Percentiles rank a stretch among this genome's conserved stretches.
phyloP scores from a whole-genome alignment of 257 asterid genomes.

The Ilex aquifolium region DNA sequence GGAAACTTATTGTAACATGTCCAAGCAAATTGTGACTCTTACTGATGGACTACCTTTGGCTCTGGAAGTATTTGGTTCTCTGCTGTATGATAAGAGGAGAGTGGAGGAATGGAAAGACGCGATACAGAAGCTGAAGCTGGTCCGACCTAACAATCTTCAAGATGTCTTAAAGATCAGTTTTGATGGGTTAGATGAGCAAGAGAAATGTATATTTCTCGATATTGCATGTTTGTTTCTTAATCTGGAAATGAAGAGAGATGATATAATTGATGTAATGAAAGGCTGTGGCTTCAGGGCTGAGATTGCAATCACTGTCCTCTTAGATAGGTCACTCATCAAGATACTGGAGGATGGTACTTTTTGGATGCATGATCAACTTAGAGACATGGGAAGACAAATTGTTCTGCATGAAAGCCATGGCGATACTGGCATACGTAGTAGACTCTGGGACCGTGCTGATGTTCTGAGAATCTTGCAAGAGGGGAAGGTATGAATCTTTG shows the following conservation, averaged over 20 bases:
- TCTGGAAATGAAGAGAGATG: conserved; percentile 20
- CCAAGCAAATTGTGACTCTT: conserved; percentile 15
- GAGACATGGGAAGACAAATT: conserved; percentile 33
- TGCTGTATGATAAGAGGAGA: conserved; percentile 22
- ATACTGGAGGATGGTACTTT: conserved; percentile 18
- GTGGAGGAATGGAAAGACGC: conserved; percentile 23
- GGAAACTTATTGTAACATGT: conserved; percentile 9
- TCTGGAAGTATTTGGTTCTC: conserved; percentile 29
- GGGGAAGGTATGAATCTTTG: conserved; percentile 16
- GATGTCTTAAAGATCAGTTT: conserved; percentile 24
- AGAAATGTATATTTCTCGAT: conserved; percentile 26
- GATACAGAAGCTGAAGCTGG: conserved; percentile 18
- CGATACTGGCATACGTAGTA: conserved; percentile 27
- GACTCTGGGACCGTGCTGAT: conserved; percentile 25
- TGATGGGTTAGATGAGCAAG: conserved; percentile 24
- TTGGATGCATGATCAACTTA: conserved; percentile 38
- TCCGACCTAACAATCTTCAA: conserved; percentile 26
- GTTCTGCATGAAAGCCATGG: conserved; percentile 14
- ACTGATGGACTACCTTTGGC: conserved; percentile 29
- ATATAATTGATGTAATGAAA: conserved; percentile 20
- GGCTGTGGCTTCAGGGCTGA: conserved; percentile 31
- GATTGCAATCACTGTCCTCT: conserved; percentile 17
- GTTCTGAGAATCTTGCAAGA: conserved; percentile 14
- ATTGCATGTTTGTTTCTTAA: conserved; percentile 27
- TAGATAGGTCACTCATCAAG: conserved; percentile 22